Evolutionary conservation across 257 asterid species (phyloP).

Genomic region (Solanum ossicruentum): DNA sequence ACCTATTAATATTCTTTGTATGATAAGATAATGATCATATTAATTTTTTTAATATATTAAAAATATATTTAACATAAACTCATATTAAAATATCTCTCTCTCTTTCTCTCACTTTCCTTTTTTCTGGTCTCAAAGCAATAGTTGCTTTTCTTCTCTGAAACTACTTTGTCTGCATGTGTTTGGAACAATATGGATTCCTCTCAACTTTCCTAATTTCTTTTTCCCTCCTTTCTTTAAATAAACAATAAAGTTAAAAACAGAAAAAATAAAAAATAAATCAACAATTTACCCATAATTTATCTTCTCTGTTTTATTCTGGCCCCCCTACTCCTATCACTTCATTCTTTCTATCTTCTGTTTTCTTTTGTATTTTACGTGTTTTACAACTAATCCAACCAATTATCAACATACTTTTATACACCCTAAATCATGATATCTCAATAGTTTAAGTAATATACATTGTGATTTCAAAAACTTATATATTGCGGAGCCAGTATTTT

Average conservation of each 20-base stretch:
- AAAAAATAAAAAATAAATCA: neutral
- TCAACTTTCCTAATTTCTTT: neutral
- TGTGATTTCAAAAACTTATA: neutral
- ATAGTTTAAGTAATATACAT: neutral
- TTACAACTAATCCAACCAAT: neutral
- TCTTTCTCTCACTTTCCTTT: neutral
- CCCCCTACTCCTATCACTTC: neutral
- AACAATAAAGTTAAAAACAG: neutral
- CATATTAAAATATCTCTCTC: neutral
- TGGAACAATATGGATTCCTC: constrained; percentile 91
- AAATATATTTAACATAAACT: neutral
- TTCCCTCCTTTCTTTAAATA: neutral
- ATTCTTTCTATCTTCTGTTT: neutral
- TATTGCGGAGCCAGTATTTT: too few species aligned
- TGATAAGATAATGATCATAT: neutral
- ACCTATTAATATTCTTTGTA: neutral
- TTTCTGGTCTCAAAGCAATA: constrained; percentile 69
- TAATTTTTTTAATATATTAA: neutral
- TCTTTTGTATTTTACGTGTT: neutral
- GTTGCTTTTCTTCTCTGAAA: constrained; percentile 61
- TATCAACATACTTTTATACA: neutral
- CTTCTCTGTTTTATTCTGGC: neutral
- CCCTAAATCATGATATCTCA: neutral
- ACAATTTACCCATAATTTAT: neutral
- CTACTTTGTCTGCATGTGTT: constrained; percentile 80